Conservation (phyloP, 305 asterid genomes). For the Rubia tinctorum region DNA sequence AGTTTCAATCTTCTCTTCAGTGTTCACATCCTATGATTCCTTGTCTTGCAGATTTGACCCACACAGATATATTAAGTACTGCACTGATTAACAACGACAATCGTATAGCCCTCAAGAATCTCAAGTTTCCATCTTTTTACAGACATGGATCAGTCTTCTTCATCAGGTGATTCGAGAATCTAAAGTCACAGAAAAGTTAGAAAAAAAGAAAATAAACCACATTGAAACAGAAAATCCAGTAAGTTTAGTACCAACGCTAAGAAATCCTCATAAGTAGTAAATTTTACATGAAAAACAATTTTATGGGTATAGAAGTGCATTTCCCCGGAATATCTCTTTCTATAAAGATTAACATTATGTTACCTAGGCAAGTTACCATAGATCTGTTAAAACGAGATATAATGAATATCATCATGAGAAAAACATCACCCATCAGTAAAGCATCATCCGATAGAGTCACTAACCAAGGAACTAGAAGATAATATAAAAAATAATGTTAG, state of each 20-base stretch:
- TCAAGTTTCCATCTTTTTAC: too few relatives aligned
- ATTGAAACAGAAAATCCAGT: conserved; percentile 21
- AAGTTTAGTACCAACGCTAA: conserved; percentile 13
- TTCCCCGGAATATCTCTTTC: neutral
- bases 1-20: conserved; percentile 68
- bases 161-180: conserved; percentile 43
- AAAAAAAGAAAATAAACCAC: conserved; percentile 22
- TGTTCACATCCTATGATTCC: conserved; percentile 91
- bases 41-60: conserved; percentile 40
- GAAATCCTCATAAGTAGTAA: neutral
- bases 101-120: too few relatives aligned
- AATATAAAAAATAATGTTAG: neutral
- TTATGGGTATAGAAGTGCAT: neutral
- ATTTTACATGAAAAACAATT: neutral
- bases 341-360: neutral
- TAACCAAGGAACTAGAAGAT: neutral
- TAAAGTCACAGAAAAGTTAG: conserved; percentile 14
- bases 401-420: neutral
- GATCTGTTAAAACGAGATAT: neutral
- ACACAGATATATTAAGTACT: neutral
- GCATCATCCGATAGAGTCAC: conserved; percentile 2
- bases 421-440: neutral
- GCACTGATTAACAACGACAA: neutral
- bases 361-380: neutral
- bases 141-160: too few relatives aligned